Evolutionary conservation across 805 yeast species (phyloP).

Genomic region (Tetrapisispora arboricola): DNA sequence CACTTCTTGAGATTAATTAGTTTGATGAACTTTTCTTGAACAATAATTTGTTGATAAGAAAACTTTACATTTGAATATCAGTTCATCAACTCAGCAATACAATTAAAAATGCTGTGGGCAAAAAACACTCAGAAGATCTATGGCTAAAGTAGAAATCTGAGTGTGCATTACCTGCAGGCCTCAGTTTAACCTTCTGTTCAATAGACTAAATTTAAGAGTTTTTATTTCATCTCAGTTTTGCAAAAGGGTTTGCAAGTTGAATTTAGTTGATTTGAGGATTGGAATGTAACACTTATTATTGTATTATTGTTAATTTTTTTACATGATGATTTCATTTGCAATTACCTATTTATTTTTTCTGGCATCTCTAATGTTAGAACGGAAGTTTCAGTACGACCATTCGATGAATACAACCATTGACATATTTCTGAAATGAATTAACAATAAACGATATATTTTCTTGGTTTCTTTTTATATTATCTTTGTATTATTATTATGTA

Average conservation of each 20-base stretch:
- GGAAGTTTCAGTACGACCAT: conserved; percentile 40
- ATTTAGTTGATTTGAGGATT: neutral
- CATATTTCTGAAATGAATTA: conserved; percentile 17
- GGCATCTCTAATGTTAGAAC: conserved; percentile 91
- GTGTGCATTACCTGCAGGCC: no score
- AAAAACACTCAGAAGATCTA: no score
- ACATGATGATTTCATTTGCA: conserved; percentile 11
- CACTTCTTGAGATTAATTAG: no score
- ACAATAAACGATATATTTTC: no score
- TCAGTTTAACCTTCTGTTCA: neutral
- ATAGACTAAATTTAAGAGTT: neutral
- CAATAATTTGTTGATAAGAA: no score
- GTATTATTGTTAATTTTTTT: neutral
- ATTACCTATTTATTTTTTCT: conserved; percentile 47
- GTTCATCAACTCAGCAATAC: no score
- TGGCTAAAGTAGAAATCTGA: no score
- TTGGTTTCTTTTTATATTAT: no score
- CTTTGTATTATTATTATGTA: neutral
- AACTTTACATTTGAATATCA: no score
- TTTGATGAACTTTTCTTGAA: no score
- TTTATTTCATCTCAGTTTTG: no score
- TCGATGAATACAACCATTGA: conserved; percentile 75
- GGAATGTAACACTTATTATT: neutral
- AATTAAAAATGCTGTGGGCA: no score
- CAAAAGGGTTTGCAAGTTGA: conserved; percentile 1